These are phyloP conservation scores for Apiotrichum domesticum DNA, from an alignment of 1,284 basidiomycete species.

Conservation along the genomic window DNA sequence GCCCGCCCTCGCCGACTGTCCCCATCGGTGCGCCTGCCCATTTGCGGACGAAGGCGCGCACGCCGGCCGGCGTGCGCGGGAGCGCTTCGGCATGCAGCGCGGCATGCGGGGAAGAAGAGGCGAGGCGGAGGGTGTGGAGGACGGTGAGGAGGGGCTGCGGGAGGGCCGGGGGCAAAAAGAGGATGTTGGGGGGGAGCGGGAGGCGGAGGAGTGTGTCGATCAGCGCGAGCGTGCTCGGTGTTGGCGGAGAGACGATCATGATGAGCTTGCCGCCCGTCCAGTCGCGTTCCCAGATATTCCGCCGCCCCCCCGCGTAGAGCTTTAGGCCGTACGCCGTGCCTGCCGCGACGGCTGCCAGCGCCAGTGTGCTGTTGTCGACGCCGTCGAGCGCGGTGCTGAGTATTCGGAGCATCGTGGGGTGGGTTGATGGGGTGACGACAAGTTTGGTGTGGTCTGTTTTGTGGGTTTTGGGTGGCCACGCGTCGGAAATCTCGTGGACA, in stretches of 20 bases:
- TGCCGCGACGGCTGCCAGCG: conserved; percentile 18
- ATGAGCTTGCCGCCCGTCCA: conserved; percentile 46
- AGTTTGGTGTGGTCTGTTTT: neutral
- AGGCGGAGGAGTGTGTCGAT: conserved; percentile 41
- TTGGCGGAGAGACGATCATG: conserved; percentile 39
- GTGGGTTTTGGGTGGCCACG: neutral
- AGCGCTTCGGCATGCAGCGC: conserved; percentile 44
- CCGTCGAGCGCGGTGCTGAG: conserved; percentile 20
- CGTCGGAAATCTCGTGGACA: no score
- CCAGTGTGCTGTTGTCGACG: conserved; percentile 19
- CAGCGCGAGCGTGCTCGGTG: conserved; percentile 36
- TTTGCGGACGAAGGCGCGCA: conserved; percentile 39
- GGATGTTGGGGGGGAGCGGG: conserved; percentile 45
- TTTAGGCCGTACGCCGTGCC: conserved; percentile 28
- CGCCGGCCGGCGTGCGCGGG: conserved; percentile 30
- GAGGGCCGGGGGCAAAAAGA: conserved; percentile 43
- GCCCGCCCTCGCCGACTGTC: conserved; percentile 37
- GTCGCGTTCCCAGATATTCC: conserved; percentile 45
- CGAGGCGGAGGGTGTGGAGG: conserved; percentile 41
- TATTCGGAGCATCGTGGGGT: conserved; percentile 33
- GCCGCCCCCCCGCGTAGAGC: conserved; percentile 33
- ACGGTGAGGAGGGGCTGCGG: conserved; percentile 39
- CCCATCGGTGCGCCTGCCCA: conserved; percentile 35
- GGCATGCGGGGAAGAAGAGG: conserved; percentile 30
- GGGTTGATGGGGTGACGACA: neutral